A percentile compares a stretch with the other conserved stretches of the same genome.
Conservation (phyloP, 2,329 filamentous ascomycete genomes). For the Lachnellula hyalina region DNA sequence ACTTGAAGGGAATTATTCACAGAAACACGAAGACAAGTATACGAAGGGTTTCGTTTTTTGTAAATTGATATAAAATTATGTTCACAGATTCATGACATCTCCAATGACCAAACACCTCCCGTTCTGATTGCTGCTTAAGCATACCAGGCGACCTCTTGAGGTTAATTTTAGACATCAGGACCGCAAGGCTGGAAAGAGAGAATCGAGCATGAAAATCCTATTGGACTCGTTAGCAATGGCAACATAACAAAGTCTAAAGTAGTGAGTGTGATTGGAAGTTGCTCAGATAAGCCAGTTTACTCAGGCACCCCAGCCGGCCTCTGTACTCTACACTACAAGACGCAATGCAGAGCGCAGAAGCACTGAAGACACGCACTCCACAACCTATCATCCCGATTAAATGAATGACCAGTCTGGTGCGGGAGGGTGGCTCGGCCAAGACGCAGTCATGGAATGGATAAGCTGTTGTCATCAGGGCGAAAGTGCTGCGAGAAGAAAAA, state of each 20-base stretch:
- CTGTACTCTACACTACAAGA: conserved; percentile 48
- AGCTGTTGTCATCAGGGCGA: conserved; percentile 56
- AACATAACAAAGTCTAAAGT: not conserved
- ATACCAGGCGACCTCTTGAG: no score
- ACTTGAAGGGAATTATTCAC: no score
- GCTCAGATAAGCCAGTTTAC: conserved; percentile 65
- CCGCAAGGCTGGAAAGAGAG: no score
- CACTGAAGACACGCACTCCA: conserved; percentile 68
- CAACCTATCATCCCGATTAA: conserved; percentile 62
- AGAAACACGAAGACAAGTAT: no score
- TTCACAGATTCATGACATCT: no score
- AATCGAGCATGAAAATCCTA: not conserved
- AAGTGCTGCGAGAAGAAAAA: conserved; percentile 6
- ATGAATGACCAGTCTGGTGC: conserved; percentile 52
- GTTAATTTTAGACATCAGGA: no score
- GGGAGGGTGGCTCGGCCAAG: conserved; percentile 67
- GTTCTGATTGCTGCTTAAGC: no score
- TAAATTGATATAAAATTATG: no score
- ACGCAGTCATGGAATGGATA: conserved; percentile 73
- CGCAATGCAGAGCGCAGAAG: conserved; percentile 45
- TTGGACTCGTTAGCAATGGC: conserved; percentile 1
- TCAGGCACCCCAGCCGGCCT: conserved; percentile 60
- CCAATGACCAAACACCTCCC: no score
- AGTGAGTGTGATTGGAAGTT: conserved; percentile 6
- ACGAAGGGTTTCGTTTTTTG: no score